A percentile compares a stretch with the other conserved stretches of the same genome.
Evolutionary conservation across 2,329 filamentous ascomycete species (phyloP).

Genomic region (Chaetomium sp.): DNA sequence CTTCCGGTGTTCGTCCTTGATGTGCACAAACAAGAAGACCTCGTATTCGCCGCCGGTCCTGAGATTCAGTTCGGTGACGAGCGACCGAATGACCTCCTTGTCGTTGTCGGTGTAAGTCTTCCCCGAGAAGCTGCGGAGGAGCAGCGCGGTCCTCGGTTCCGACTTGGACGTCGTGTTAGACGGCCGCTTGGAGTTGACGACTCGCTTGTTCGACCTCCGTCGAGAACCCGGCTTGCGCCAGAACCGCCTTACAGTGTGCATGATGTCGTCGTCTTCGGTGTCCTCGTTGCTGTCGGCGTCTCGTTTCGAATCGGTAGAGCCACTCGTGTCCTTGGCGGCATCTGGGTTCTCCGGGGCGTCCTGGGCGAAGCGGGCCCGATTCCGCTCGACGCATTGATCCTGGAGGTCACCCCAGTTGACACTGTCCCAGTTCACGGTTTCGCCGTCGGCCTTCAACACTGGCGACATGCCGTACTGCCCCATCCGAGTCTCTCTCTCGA

Average conservation of each 20-base stretch:
- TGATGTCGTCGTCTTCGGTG: constrained; percentile 2
- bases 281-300: constrained; percentile 1
- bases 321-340: background rate
- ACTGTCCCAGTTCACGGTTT: constrained; percentile 59
- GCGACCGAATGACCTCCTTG: constrained; percentile 73
- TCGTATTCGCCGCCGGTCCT: constrained; percentile 80
- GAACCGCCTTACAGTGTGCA: constrained; percentile 35
- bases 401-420: constrained; percentile 74
- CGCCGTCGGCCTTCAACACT: constrained; percentile 50
- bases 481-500: constrained; percentile 69
- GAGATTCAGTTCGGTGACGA: constrained; percentile 75
- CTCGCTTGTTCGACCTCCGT: constrained; percentile 3
- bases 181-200: constrained; percentile 1
- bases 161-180: constrained; percentile 17
- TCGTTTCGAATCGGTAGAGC: constrained; percentile 18
- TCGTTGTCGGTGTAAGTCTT: constrained; percentile 79
- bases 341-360: constrained; percentile 46
- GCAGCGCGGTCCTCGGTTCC: constrained; percentile 67
- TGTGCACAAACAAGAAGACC: constrained; percentile 77
- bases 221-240: constrained; percentile 34
- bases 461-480: constrained; percentile 64
- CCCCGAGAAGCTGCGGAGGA: constrained; percentile 75
- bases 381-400: constrained; percentile 64
- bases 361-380: constrained; percentile 64
- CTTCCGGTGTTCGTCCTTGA: constrained; percentile 59